A percentile compares a stretch with the other conserved stretches of the same genome.
phyloP scores from a whole-genome alignment of 495 filamentous ascomycete genomes.

The Aspergillus baeticus region DNA sequence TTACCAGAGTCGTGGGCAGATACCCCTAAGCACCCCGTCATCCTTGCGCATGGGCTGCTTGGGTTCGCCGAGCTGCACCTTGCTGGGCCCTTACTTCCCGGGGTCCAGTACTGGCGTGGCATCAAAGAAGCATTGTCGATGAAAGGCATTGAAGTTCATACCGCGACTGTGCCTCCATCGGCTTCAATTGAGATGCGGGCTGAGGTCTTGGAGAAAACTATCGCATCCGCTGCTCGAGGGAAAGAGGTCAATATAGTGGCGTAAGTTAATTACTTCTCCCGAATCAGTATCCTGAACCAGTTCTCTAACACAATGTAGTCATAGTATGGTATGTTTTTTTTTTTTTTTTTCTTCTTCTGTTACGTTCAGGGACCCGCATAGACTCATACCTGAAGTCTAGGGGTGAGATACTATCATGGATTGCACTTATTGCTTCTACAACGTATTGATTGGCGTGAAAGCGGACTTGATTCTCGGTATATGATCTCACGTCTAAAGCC shows the following conservation, averaged over 20 bases:
- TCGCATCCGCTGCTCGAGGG: slow-evolving; percentile 63
- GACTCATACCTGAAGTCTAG: slow-evolving; percentile 24
- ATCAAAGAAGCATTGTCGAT: slow-evolving; percentile 75
- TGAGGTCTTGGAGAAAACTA: slow-evolving; percentile 60
- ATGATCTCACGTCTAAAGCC: slow-evolving; percentile 83
- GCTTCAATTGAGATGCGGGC: slow-evolving; percentile 78
- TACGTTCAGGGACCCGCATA: slow-evolving; percentile 8
- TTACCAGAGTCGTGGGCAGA: slow-evolving; percentile 29
- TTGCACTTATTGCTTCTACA: background rate
- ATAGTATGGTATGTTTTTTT: slow-evolving; percentile 73
- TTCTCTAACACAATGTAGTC: slow-evolving; percentile 41
- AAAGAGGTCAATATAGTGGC: slow-evolving; percentile 87
- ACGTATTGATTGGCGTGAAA: slow-evolving; percentile 32
- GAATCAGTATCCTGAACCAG: background rate
- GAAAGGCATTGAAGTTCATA: slow-evolving; percentile 77
- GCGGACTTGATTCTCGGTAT: slow-evolving; percentile 87
- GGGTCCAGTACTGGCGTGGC: slow-evolving; percentile 88
- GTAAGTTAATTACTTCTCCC: slow-evolving; percentile 44
- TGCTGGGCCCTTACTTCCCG: slow-evolving; percentile 66
- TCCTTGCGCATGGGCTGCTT: slow-evolving; percentile 86
- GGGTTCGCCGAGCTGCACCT: slow-evolving; percentile 85
- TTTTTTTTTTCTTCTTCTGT: too few relatives aligned
- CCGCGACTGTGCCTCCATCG: slow-evolving; percentile 74
- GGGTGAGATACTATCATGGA: slow-evolving; percentile 38
- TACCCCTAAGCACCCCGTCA: slow-evolving; percentile 67